Evolutionary conservation across 2,329 filamentous ascomycete species (phyloP), one percentile per base, ranked within the genome.

Genomic region (Pseudodiploospora longispora): DNA sequence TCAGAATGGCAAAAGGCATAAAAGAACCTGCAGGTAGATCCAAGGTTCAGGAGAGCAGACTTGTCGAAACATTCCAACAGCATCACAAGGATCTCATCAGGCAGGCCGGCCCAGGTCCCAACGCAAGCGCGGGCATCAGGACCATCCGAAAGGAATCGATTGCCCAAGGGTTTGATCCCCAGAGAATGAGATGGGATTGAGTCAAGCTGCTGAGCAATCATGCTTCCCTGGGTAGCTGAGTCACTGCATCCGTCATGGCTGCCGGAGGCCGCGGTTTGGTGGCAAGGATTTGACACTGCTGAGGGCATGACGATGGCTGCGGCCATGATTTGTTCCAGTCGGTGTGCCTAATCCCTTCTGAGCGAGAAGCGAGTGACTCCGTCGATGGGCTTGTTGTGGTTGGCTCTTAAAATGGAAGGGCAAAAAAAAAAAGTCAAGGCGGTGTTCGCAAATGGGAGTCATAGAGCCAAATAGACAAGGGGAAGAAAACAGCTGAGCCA

Each of bases 1-100:
- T 96, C 91, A 39, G 80, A 80, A 40, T 83, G 74, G 43, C 83
- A 85, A 60, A 91, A 94, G 1, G 89, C 90, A 70, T 89, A 91
- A 10, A 97, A 67, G 42, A 87, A 89, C 61, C 82, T 87, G 70
- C 90, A 95, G 5, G 89, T 85, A 44, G 77, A 76, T 6, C 88
- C 87, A 36, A 97, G 67, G 6, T 65, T 67, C 44, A 82, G 64
- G 42, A 97, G 67, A 42, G 73, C 70, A 7, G 63, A 55, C 40
- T 76, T 69, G 55, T 90, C 83, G 38, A 96, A 71, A 55, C 71
- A 79, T 61, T 96, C 91, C 49, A 96, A 66, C 10, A 95, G 60
- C 43, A 83, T 71, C 52, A 83, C 73, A 40, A 96, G 69, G 52
- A 93, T 66, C 64, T 96, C 89, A 63, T 97, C 91, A 4, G 90